These are phyloP conservation scores for Cytospora schulzeri DNA, from an alignment of 2,329 filamentous ascomycete species.

Conservation along the genomic window DNA sequence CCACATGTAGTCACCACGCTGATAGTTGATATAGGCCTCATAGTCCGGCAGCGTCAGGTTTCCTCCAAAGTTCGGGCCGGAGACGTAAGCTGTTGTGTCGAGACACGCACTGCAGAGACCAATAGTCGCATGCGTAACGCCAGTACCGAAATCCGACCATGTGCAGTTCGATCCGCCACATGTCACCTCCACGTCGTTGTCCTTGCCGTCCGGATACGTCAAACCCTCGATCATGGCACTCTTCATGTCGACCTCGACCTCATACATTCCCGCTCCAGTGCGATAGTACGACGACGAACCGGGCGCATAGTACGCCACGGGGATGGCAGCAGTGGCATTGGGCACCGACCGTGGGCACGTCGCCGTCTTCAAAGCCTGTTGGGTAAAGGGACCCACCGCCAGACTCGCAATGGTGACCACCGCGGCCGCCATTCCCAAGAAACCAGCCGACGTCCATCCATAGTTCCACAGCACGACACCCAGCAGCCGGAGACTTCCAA, in stretches of 20 bases:
- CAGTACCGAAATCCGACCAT: conserved; percentile 29
- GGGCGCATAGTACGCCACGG: conserved; percentile 19
- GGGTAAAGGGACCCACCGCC: conserved; percentile 36
- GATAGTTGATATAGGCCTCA: conserved; percentile 28
- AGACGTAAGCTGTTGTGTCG: conserved; percentile 31
- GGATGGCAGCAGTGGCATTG: conserved; percentile 16
- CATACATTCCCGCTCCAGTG: conserved; percentile 29
- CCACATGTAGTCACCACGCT: conserved; percentile 27
- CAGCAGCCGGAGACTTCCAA: conserved; percentile 35
- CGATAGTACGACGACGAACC: conserved; percentile 29
- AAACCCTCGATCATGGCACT: conserved; percentile 36
- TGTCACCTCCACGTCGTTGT: conserved; percentile 29
- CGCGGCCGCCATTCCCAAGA: conserved; percentile 30
- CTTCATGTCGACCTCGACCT: conserved; percentile 37
- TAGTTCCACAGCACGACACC: conserved; percentile 24
- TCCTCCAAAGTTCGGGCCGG: background rate
- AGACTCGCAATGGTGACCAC: conserved; percentile 35
- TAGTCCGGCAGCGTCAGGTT: conserved; percentile 32
- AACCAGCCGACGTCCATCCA: conserved; percentile 21
- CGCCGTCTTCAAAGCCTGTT: conserved; percentile 35
- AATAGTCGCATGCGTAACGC: conserved; percentile 33
- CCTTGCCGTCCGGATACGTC: conserved; percentile 32
- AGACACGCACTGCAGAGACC: conserved; percentile 34
- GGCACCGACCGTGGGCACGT: conserved; percentile 30
- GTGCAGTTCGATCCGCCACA: conserved; percentile 35